Conservation (phyloP, 2,329 filamentous ascomycete species). For the Monosporascus ibericus region DNA sequence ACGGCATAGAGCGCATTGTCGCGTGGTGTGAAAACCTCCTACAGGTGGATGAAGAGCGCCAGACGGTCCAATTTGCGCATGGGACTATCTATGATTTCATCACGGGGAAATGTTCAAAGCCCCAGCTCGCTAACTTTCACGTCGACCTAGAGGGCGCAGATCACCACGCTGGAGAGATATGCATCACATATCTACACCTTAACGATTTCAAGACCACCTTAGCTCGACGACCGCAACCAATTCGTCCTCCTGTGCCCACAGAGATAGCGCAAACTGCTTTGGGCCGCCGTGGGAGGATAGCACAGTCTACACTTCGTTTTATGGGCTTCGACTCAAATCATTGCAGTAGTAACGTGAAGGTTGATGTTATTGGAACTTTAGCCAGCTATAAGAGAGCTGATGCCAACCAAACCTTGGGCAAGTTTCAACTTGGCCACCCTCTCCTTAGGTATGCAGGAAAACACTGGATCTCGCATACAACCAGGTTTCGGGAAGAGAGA, state of each 20-base stretch:
- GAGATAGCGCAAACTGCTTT: not conserved
- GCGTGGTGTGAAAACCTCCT: slow-evolving; percentile 13
- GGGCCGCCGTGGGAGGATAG: not conserved
- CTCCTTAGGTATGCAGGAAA: slow-evolving; percentile 8
- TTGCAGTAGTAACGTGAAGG: not conserved
- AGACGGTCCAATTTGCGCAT: slow-evolving; percentile 11
- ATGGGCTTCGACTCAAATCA: not conserved
- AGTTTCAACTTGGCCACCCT: not conserved
- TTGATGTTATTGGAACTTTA: not conserved
- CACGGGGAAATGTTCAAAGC: not conserved
- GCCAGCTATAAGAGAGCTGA: no score
- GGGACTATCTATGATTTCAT: slow-evolving; percentile 25
- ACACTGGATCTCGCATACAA: slow-evolving; percentile 10
- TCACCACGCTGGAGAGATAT: slow-evolving; percentile 27
- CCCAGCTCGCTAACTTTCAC: slow-evolving; percentile 9
- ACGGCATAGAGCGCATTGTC: slow-evolving; percentile 17
- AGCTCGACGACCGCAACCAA: slow-evolving; percentile 24
- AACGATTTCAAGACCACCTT: slow-evolving; percentile 31
- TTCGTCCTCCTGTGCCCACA: not conserved
- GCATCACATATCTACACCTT: slow-evolving; percentile 33
- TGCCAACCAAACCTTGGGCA: no score
- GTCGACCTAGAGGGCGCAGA: slow-evolving; percentile 22
- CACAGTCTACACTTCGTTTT: not conserved
- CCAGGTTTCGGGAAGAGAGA: slow-evolving; percentile 1
- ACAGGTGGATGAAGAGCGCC: slow-evolving; percentile 11